Percentiles rank a stretch among this genome's conserved stretches.
Evolutionary conservation across 495 filamentous ascomycete species (phyloP).

Genomic region (Oleoguttula mirabilis): DNA sequence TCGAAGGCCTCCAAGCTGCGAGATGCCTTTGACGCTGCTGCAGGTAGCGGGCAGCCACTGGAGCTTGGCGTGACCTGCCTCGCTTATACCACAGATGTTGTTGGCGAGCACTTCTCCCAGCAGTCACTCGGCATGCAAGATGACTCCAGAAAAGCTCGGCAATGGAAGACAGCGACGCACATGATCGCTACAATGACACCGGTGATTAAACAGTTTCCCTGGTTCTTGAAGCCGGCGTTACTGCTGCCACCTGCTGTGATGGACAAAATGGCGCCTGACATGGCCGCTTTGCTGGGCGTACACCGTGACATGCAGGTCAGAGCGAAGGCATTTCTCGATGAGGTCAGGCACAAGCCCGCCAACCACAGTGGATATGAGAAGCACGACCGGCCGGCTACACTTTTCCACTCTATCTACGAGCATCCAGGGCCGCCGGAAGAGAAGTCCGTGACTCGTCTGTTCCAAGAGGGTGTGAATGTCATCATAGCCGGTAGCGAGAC

Average conservation of each 20-base stretch:
- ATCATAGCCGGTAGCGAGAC: constrained; percentile 33
- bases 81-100: constrained; percentile 1
- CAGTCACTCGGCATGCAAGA: not conserved
- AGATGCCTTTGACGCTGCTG: not conserved
- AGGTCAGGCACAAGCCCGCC: not conserved
- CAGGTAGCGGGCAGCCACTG: not conserved
- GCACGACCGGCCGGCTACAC: not conserved
- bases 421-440: constrained; percentile 9
- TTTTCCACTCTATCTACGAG: not conserved
- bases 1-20: not conserved
- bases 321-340: not conserved
- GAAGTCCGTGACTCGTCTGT: constrained; percentile 19
- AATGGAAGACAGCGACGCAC: not conserved
- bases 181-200: not conserved
- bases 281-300: not conserved
- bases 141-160: not conserved
- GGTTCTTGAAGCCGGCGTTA: not conserved
- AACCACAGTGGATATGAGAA: not conserved
- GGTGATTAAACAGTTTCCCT: not conserved
- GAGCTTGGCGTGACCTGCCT: not conserved
- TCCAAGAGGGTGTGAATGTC: constrained; percentile 26
- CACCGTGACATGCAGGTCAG: not conserved
- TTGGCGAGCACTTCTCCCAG: not conserved
- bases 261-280: not conserved
- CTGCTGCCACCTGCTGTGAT: not conserved